These are phyloP conservation scores for Exophiala lecanii-corni DNA, from an alignment of 2,329 filamentous ascomycete genomes.

Conservation along the genomic window DNA sequence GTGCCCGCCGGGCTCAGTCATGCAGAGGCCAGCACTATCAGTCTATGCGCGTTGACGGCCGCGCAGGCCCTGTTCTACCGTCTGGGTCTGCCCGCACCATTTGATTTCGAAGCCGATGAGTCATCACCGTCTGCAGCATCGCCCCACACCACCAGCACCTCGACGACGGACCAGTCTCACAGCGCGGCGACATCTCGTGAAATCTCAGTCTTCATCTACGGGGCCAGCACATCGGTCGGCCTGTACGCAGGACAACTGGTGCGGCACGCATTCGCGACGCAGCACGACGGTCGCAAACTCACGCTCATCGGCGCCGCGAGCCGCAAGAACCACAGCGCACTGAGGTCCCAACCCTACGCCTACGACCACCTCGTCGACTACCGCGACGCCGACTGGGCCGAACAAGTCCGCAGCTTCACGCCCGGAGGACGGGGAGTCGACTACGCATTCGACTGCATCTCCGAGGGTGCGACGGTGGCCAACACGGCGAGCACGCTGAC, in stretches of 20 bases:
- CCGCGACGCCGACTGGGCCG: conserved; percentile 8
- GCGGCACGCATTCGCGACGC: conserved; percentile 23
- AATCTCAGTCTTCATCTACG: conserved; percentile 29
- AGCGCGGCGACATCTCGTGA: neutral
- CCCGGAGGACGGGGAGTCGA: neutral
- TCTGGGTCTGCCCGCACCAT: conserved; percentile 1
- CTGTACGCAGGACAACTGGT: conserved; percentile 33
- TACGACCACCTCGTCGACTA: conserved; percentile 10
- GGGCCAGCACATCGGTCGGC: conserved; percentile 34
- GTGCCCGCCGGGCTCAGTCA: conserved; percentile 26
- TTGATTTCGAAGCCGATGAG: neutral
- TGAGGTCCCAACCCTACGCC: conserved; percentile 8
- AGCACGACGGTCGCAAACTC: conserved; percentile 21
- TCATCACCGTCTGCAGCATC: neutral
- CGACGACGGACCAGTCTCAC: too few species aligned
- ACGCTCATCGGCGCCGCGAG: conserved; percentile 29
- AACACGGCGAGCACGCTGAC: neutral
- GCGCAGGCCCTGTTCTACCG: conserved; percentile 30
- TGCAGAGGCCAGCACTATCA: conserved; percentile 28
- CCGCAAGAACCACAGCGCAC: conserved; percentile 25
- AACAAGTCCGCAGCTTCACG: neutral
- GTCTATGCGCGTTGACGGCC: conserved; percentile 31
- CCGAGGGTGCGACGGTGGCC: neutral
- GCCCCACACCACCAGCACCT: too few species aligned
- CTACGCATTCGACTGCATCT: conserved; percentile 1